Evolutionary conservation across 352 stramenopile genomes (phyloP).

Genomic region (Pythium monospermum): DNA sequence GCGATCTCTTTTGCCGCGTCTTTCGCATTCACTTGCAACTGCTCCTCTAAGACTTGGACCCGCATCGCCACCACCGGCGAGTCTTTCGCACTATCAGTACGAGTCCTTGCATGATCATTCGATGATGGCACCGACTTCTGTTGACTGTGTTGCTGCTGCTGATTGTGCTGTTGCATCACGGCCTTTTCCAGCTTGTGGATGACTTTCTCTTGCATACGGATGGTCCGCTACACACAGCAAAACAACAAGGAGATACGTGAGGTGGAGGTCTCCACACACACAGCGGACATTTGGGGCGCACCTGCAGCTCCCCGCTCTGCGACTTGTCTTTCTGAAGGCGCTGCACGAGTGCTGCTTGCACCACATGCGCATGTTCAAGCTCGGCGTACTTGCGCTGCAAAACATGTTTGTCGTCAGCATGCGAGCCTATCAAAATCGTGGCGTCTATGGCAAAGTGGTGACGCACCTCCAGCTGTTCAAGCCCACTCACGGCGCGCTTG

Average conservation of each 20-base stretch:
- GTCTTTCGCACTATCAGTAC: conserved; percentile 1
- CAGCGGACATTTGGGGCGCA: conserved; percentile 2
- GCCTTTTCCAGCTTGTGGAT: conserved; percentile 72
- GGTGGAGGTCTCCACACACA: not conserved
- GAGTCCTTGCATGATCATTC: not conserved
- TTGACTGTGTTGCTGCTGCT: not conserved
- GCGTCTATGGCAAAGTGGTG: not conserved
- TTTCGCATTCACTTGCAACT: conserved; percentile 60
- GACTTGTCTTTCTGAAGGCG: conserved; percentile 62
- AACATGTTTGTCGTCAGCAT: not conserved
- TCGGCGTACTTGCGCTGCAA: conserved; percentile 35
- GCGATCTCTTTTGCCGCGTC: conserved; percentile 53
- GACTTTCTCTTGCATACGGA: conserved; percentile 76
- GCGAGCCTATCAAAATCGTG: not conserved
- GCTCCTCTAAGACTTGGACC: conserved; percentile 59
- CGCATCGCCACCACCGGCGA: conserved; percentile 36
- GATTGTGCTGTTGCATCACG: conserved; percentile 18
- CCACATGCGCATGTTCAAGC: conserved; percentile 67
- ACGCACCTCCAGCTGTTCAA: conserved; percentile 40
- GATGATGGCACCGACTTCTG: not conserved
- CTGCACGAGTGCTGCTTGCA: conserved; percentile 61
- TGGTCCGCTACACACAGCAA: conserved; percentile 35
- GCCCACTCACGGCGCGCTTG: conserved; percentile 22
- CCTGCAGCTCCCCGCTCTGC: conserved; percentile 25
- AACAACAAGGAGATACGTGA: not conserved